These are phyloP conservation scores for Sporothrix phasma DNA, from an alignment of 2,329 filamentous ascomycete genomes.

Conservation along the genomic window DNA sequence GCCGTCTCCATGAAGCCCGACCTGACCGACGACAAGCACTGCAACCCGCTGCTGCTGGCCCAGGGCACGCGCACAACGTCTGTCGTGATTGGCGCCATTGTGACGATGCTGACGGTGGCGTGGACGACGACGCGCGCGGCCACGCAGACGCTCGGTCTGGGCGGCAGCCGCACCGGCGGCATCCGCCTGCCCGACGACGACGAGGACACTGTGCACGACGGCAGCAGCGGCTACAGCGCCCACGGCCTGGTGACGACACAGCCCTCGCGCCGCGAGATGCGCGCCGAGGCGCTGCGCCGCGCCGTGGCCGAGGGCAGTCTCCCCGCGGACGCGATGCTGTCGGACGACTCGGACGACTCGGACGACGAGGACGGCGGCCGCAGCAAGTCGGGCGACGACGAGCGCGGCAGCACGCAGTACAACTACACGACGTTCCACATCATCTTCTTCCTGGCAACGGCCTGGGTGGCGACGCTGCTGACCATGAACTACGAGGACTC, in stretches of 20 bases:
- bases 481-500: constrained; percentile 60
- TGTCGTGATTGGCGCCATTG: constrained; percentile 83
- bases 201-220: constrained; percentile 14
- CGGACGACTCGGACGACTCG: constrained; percentile 55
- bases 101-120: constrained; percentile 92
- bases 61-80: constrained; percentile 83
- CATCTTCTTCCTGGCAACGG: constrained; percentile 93
- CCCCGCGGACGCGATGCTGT: constrained; percentile 79
- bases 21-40: constrained; percentile 77
- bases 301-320: constrained; percentile 89
- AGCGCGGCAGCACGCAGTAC: constrained; percentile 83
- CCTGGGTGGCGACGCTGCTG: constrained; percentile 88
- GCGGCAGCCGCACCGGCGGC: constrained; percentile 49
- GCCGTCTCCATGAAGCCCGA: constrained; percentile 98
- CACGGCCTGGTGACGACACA: constrained; percentile 85
- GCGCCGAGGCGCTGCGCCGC: constrained; percentile 77
- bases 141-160: constrained; percentile 74
- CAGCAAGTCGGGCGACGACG: constrained; percentile 68
- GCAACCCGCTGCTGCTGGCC: constrained; percentile 83
- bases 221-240: constrained; percentile 9
- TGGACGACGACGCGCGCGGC: constrained; percentile 96
- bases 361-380: constrained; percentile 56
- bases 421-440: constrained; percentile 93
- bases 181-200: constrained; percentile 54
- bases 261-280: constrained; percentile 80